Evolutionary conservation across 495 filamentous ascomycete genomes (phyloP).

Genomic region (Cudoniella acicularis): DNA sequence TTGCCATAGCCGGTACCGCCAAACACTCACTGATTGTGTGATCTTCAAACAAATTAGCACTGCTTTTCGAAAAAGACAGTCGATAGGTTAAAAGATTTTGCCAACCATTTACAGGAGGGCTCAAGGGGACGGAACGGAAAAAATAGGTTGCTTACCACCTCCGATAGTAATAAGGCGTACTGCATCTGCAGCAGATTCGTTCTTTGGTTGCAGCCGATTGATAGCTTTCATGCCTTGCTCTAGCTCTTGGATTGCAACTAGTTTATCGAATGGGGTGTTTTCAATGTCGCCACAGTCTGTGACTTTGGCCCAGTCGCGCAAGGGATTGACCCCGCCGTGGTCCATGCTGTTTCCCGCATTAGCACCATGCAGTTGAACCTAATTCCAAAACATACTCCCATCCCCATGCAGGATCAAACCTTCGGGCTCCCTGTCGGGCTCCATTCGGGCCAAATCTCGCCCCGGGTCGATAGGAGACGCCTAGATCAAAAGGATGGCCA

Average conservation of each 20-base stretch:
- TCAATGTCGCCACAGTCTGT: constrained; percentile 66
- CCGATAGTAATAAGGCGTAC: constrained; percentile 58
- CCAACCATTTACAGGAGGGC: too few species aligned
- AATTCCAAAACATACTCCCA: constrained; percentile 19
- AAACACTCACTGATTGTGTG: constrained; percentile 38
- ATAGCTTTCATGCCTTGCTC: constrained; percentile 54
- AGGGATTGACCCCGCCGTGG: constrained; percentile 49
- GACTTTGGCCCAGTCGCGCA: constrained; percentile 53
- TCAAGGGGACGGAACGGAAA: too few species aligned
- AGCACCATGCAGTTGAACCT: constrained; percentile 5
- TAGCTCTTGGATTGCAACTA: constrained; percentile 59
- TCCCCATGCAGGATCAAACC: constrained; percentile 22
- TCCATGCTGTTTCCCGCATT: constrained; percentile 28
- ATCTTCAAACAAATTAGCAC: too few species aligned
- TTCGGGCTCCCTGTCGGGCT: constrained; percentile 65
- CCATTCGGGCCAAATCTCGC: constrained; percentile 73
- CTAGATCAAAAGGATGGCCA: constrained; percentile 32
- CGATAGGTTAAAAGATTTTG: too few species aligned
- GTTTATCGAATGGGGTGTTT: constrained; percentile 58
- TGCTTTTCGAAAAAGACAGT: too few species aligned
- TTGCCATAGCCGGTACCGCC: neutral
- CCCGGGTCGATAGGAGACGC: constrained; percentile 71
- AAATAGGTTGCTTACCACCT: too few species aligned
- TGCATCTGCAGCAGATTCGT: constrained; percentile 42
- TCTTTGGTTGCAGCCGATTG: constrained; percentile 30